Conservation (phyloP, 2,329 filamentous ascomycete genomes). For the Fragosphaeria purpurea region DNA sequence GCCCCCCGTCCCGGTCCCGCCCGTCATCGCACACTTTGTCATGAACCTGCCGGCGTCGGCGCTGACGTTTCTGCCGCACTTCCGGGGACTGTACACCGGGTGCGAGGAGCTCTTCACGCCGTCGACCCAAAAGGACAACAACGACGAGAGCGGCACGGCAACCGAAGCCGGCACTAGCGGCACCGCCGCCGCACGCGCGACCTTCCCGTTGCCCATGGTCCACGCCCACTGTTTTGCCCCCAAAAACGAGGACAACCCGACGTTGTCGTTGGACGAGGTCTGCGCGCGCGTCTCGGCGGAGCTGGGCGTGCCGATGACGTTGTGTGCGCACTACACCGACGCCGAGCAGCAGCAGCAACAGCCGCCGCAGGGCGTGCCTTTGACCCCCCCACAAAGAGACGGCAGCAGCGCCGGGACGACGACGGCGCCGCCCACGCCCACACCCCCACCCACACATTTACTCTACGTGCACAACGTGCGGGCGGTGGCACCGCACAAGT, state of each 20-base stretch:
- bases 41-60: slow-evolving; percentile 95
- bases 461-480: slow-evolving; percentile 60
- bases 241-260: slow-evolving; percentile 60
- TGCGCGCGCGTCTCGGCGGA: slow-evolving; percentile 55
- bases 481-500: slow-evolving; percentile 84
- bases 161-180: not conserved
- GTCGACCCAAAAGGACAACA: slow-evolving; percentile 16
- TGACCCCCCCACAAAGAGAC: slow-evolving; percentile 13
- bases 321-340: slow-evolving; percentile 26
- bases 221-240: slow-evolving; percentile 93
- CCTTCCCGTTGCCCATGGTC: slow-evolving; percentile 59
- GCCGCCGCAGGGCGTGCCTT: too few relatives aligned
- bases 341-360: slow-evolving; percentile 21
- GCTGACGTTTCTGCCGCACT: slow-evolving; percentile 67
- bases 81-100: slow-evolving; percentile 71
- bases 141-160: not conserved
- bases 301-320: slow-evolving; percentile 47
- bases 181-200: slow-evolving; percentile 26
- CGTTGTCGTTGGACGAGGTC: slow-evolving; percentile 42
- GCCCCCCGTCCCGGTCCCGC: slow-evolving; percentile 46
- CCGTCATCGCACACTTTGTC: slow-evolving; percentile 81
- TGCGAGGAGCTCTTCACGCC: slow-evolving; percentile 56
- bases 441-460: slow-evolving; percentile 22
- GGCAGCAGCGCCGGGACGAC: not conserved
- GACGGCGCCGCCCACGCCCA: too few relatives aligned